Evolutionary conservation across 768 basidiomycete genomes (phyloP), one percentile per base, ranked within the genome.

Genomic region (Russula griseocarnosa): DNA sequence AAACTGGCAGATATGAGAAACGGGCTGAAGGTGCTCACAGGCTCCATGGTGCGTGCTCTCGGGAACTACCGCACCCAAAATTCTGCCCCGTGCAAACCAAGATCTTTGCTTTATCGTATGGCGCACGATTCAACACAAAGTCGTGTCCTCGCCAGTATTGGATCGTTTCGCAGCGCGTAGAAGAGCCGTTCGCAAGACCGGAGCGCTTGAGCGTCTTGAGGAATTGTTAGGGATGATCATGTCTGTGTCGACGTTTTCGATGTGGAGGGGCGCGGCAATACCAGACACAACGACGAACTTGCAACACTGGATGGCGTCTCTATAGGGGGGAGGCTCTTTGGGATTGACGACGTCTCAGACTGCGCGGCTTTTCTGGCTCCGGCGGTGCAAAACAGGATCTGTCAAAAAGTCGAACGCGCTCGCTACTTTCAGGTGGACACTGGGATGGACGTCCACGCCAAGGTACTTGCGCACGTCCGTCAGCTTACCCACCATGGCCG

Each of bases 341-440:
- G 62, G n/a, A 59, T 67, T 6, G 62, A 64, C 8, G 63, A 52
- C n/a, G 70, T 32, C 20, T 74, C 70, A 11, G 70, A 69, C 22
- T 64, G 69, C 10, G 66, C 58, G 68, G 65, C 60, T 71, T 68
- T 34, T 67, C 71, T 24, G 78, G 76, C 46, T 71, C 73, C 9
- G 76, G 76, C 18, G 80, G 73, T 16, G 74, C 24, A 79, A 72
- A 32, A 77, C 76, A 32, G 77, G 82, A 65, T 88, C 87, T 54
- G 86, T 86, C 74, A 95, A 79, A 77, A 93, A 94, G 62, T 94
- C 87, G 70, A 81, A 81, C 30, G 83, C 85, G 65, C 79, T 89
- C 28, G 83, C 79, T 54, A 85, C 78, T 77, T 94, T 96, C 69
- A 94, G 75, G 55, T 83, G 81, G 40, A 81, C 69, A 9, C 69